Evolutionary conservation across 306 rosid species (phyloP).

Genomic region (Cicer chorassanicum): DNA sequence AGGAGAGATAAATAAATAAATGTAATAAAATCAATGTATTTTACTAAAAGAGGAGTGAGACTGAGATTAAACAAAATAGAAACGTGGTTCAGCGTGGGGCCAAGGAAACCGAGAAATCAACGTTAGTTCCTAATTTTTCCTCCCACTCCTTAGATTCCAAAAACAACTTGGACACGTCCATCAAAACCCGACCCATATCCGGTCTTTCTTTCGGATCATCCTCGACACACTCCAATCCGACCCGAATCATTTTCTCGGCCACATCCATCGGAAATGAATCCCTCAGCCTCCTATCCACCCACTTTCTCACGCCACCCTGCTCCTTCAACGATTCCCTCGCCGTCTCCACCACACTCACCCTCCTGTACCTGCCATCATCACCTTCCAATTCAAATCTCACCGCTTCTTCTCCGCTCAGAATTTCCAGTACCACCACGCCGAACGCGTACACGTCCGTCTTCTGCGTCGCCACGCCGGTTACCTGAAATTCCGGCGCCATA

Average conservation of each 20-base stretch:
- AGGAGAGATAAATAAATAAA: too few species aligned
- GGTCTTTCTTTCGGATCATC: constrained; percentile 75
- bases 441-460: constrained; percentile 87
- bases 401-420: constrained; percentile 77
- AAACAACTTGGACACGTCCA: constrained; percentile 66
- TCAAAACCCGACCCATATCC: constrained; percentile 72
- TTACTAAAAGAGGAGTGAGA: too few species aligned
- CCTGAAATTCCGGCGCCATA: constrained; percentile 85
- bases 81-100: constrained; percentile 63
- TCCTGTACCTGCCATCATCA: constrained; percentile 54
- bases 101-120: constrained; percentile 64
- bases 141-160: constrained; percentile 81
- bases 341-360: constrained; percentile 74
- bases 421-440: constrained; percentile 85
- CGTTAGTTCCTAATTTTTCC: constrained; percentile 53
- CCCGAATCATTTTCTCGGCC: constrained; percentile 70
- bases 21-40: too few species aligned
- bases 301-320: constrained; percentile 59
- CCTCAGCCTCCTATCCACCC: constrained; percentile 78
- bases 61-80: not conserved
- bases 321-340: constrained; percentile 63
- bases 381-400: constrained; percentile 58
- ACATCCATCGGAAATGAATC: constrained; percentile 87
- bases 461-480: constrained; percentile 68
- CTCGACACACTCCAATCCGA: constrained; percentile 69